These are phyloP conservation scores for Clonostachys chloroleuca DNA, from an alignment of 2,329 filamentous ascomycete genomes.

Conservation along the genomic window DNA sequence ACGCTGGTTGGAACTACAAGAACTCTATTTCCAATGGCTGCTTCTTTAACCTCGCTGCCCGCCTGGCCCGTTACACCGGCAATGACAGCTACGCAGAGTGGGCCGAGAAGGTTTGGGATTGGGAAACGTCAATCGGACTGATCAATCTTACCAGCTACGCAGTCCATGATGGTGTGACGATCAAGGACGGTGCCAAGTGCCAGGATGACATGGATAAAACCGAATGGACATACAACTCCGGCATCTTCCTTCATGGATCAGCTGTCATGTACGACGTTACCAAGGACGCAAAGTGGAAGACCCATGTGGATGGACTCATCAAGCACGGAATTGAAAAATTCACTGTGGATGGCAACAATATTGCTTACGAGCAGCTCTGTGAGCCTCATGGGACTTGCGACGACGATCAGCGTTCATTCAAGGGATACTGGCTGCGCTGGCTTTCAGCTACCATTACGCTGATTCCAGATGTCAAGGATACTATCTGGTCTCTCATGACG, in stretches of 20 bases:
- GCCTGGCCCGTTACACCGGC: conserved; percentile 72
- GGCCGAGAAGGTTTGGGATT: conserved; percentile 68
- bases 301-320: conserved; percentile 54
- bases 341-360: conserved; percentile 27
- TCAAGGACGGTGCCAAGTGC: conserved; percentile 25
- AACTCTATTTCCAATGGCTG: conserved; percentile 66
- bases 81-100: conserved; percentile 76
- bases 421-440: conserved; percentile 70
- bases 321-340: conserved; percentile 47
- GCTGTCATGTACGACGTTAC: conserved; percentile 63
- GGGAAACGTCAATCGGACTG: conserved; percentile 51
- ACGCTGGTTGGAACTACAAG: conserved; percentile 66
- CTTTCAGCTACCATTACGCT: conserved; percentile 50
- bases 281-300: conserved; percentile 45
- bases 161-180: conserved; percentile 45
- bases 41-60: conserved; percentile 66
- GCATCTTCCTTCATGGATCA: conserved; percentile 58
- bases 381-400: conserved; percentile 59
- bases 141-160: conserved; percentile 45
- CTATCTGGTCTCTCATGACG: conserved; percentile 45
- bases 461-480: conserved; percentile 44
- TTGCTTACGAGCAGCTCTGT: conserved; percentile 66
- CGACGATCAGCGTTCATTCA: conserved; percentile 70
- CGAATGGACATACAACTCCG: conserved; percentile 69
- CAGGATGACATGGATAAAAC: conserved; percentile 50